Evolutionary conservation across 73 alveolate genomes (phyloP).

Genomic region (Uronychia setigera): DNA sequence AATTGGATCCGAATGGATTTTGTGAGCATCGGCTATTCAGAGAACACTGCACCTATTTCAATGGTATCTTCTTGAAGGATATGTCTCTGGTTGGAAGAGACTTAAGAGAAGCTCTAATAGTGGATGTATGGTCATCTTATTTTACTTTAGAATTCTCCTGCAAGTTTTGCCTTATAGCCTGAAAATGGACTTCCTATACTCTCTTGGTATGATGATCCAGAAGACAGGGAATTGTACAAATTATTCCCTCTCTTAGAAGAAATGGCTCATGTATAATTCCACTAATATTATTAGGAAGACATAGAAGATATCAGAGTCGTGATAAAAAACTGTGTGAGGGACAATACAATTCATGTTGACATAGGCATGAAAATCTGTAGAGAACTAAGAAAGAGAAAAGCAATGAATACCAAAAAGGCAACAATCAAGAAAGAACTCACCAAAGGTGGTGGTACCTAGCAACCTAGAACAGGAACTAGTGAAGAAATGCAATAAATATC

Average conservation of each 20-base stretch:
- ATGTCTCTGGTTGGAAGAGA: constrained; percentile 67
- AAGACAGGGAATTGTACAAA: constrained; percentile 73
- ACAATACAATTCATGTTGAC: background rate
- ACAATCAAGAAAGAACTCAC: background rate
- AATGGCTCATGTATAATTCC: constrained; percentile 26
- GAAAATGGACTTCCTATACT: constrained; percentile 86
- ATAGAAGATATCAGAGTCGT: background rate
- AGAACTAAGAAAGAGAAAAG: background rate
- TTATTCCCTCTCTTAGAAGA: constrained; percentile 24
- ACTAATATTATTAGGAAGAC: background rate
- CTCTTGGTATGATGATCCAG: constrained; percentile 83
- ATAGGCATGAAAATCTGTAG: background rate
- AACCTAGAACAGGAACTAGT: too few species aligned
- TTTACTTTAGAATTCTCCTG: constrained; percentile 68
- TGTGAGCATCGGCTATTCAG: constrained; percentile 56
- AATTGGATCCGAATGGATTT: constrained; percentile 60
- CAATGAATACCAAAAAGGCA: background rate
- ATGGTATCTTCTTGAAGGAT: constrained; percentile 77
- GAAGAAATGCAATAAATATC: too few species aligned
- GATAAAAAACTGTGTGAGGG: background rate
- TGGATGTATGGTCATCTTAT: constrained; percentile 31
- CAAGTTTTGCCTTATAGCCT: constrained; percentile 73
- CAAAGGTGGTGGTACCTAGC: too few species aligned
- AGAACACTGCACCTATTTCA: constrained; percentile 75
- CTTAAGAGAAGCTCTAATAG: constrained; percentile 67